Percentiles rank a stretch among this genome's conserved stretches.
These are phyloP conservation scores for Grigorovia transvaalensis DNA, from an alignment of 805 yeast genomes.

Conservation along the genomic window DNA sequence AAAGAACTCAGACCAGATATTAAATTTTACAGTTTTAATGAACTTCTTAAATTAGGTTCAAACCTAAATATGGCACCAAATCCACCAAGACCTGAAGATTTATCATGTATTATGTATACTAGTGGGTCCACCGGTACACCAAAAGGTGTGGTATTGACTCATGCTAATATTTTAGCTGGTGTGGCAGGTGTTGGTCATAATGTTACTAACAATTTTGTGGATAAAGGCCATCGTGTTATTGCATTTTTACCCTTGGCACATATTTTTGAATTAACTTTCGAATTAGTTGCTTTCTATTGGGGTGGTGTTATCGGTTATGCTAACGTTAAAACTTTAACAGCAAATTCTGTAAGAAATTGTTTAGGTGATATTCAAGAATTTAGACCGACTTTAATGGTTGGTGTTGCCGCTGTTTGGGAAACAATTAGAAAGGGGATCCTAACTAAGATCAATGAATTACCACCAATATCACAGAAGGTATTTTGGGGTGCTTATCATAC, in stretches of 20 bases:
- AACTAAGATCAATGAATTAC: slow-evolving; percentile 57
- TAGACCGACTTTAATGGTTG: slow-evolving; percentile 90
- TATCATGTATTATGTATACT: slow-evolving; percentile 60
- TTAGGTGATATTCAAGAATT: slow-evolving; percentile 79
- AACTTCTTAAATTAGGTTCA: slow-evolving; percentile 55
- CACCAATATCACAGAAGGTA: slow-evolving; percentile 59
- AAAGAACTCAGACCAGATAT: slow-evolving; percentile 64
- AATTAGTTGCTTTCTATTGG: slow-evolving; percentile 73
- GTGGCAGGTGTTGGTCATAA: slow-evolving; percentile 68
- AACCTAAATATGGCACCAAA: slow-evolving; percentile 32
- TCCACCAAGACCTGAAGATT: slow-evolving; percentile 39
- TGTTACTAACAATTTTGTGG: slow-evolving; percentile 43
- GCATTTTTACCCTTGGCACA: slow-evolving; percentile 94
- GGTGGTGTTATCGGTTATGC: slow-evolving; percentile 87
- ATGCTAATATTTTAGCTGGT: slow-evolving; percentile 65
- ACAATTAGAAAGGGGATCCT: slow-evolving; percentile 84
- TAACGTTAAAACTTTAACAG: slow-evolving; percentile 80
- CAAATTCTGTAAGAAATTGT: slow-evolving; percentile 72
- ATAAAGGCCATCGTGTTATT: slow-evolving; percentile 57
- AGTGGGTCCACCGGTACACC: slow-evolving; percentile 72
- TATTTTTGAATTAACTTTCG: slow-evolving; percentile 86
- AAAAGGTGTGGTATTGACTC: slow-evolving; percentile 64
- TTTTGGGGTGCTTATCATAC: slow-evolving; percentile 85
- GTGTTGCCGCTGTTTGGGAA: slow-evolving; percentile 99
- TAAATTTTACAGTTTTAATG: slow-evolving; percentile 52